Evolutionary conservation across 768 basidiomycete genomes (phyloP).

Genomic region (Nidularia pulvinata): DNA sequence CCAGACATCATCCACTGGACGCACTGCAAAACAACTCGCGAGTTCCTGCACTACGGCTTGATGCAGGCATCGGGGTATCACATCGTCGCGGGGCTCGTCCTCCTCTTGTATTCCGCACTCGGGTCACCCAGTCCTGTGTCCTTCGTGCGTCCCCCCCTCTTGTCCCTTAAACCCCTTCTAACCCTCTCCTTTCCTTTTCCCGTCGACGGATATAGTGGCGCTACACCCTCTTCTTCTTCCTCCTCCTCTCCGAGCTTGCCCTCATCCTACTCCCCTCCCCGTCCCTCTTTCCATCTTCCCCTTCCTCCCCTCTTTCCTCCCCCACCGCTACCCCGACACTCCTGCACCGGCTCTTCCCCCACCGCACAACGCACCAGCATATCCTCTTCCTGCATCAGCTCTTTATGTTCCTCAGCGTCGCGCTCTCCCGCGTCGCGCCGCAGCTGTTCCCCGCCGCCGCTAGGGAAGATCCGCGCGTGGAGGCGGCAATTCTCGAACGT

Average conservation of each 20-base stretch:
- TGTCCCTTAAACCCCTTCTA: conserved; percentile 4
- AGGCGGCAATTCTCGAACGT: conserved; percentile 40
- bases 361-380: conserved; percentile 74
- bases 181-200: neutral
- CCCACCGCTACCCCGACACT: conserved; percentile 6
- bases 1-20: conserved; percentile 70
- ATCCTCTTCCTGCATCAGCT: conserved; percentile 75
- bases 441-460: conserved; percentile 48
- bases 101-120: conserved; percentile 65
- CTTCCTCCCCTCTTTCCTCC: conserved; percentile 10
- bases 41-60: conserved; percentile 70
- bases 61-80: conserved; percentile 66
- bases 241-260: conserved; percentile 62
- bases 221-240: conserved; percentile 65
- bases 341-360: conserved; percentile 49
- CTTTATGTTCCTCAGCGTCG: conserved; percentile 74
- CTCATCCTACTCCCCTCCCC: conserved; percentile 64
- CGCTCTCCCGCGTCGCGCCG: conserved; percentile 70
- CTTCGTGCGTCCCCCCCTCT: conserved; percentile 49
- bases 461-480: conserved; percentile 24
- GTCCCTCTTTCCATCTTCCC: conserved; percentile 37
- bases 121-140: conserved; percentile 58
- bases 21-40: conserved; percentile 60
- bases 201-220: conserved; percentile 59
- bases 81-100: conserved; percentile 51